Conservation (phyloP, 2,329 filamentous ascomycete genomes). For the Chaetomium sp. region DNA sequence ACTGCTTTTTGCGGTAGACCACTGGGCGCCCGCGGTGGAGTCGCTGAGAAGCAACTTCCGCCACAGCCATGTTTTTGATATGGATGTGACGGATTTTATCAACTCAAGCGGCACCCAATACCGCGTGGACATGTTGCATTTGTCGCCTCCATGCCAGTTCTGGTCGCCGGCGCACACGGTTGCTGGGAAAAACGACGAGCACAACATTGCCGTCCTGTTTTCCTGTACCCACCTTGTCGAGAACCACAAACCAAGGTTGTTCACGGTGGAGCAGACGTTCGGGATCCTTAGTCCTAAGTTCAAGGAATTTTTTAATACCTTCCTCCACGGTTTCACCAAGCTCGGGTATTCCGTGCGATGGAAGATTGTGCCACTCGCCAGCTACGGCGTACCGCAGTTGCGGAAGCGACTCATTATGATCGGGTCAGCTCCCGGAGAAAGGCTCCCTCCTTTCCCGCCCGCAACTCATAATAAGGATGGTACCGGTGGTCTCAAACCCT, state of each 20-base stretch:
- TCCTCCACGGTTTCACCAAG: slow-evolving; percentile 66
- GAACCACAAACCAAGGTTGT: slow-evolving; percentile 63
- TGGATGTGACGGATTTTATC: slow-evolving; percentile 55
- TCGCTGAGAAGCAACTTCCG: slow-evolving; percentile 64
- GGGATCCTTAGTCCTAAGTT: slow-evolving; percentile 62
- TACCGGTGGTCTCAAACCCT: slow-evolving; percentile 42
- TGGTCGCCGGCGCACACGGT: slow-evolving; percentile 73
- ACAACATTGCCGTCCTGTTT: slow-evolving; percentile 64
- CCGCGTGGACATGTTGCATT: slow-evolving; percentile 68
- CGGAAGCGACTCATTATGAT: slow-evolving; percentile 59
- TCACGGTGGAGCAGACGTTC: slow-evolving; percentile 79
- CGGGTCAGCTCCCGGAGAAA: slow-evolving; percentile 68
- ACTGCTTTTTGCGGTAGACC: slow-evolving; percentile 66
- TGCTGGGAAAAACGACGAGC: slow-evolving; percentile 60
- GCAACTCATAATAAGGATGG: slow-evolving; percentile 58
- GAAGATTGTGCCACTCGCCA: slow-evolving; percentile 57
- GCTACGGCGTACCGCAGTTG: slow-evolving; percentile 55
- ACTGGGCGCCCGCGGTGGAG: slow-evolving; percentile 55
- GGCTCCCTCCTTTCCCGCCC: slow-evolving; percentile 64
- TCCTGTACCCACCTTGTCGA: slow-evolving; percentile 58
- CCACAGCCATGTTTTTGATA: slow-evolving; percentile 50
- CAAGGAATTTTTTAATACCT: slow-evolving; percentile 55
- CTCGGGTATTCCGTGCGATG: slow-evolving; percentile 71
- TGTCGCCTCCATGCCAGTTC: slow-evolving; percentile 77
- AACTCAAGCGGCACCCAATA: slow-evolving; percentile 34